These are phyloP conservation scores for Ceratocystis smalleyi DNA, from an alignment of 2,329 filamentous ascomycete genomes.

Conservation along the genomic window DNA sequence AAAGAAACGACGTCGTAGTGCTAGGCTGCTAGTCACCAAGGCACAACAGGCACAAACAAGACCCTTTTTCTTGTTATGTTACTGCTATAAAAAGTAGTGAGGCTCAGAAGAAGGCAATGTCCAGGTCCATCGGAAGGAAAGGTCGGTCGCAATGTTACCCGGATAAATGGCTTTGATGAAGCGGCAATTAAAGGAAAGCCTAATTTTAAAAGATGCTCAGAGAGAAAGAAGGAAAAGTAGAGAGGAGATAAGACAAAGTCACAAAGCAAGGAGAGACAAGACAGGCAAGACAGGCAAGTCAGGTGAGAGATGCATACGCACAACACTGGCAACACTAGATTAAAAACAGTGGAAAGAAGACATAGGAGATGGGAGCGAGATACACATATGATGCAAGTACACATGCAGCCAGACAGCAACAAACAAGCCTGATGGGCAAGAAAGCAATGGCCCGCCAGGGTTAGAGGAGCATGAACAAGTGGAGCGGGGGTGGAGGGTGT, in stretches of 20 bases:
- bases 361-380: neutral
- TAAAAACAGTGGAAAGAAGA: neutral
- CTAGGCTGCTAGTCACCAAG: too few relatives aligned
- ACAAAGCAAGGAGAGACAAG: neutral
- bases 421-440: neutral
- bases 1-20: neutral
- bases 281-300: neutral
- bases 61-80: too few relatives aligned
- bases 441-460: neutral
- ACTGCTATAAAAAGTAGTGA: too few relatives aligned
- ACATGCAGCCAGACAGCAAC: neutral
- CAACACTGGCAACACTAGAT: too few relatives aligned
- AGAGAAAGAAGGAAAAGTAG: neutral
- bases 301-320: neutral
- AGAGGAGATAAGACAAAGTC: neutral
- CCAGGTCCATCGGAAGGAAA: too few relatives aligned
- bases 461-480: neutral
- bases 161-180: neutral
- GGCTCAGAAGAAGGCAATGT: too few relatives aligned
- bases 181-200: neutral
- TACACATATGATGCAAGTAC: neutral
- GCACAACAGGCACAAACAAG: too few relatives aligned
- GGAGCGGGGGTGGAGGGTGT: neutral
- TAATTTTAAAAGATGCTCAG: neutral
- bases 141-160: too few relatives aligned